Percentiles rank a stretch among this genome's conserved stretches.
Conservation (phyloP, 2,329 filamentous ascomycete genomes). For the Botrytis tulipae region DNA sequence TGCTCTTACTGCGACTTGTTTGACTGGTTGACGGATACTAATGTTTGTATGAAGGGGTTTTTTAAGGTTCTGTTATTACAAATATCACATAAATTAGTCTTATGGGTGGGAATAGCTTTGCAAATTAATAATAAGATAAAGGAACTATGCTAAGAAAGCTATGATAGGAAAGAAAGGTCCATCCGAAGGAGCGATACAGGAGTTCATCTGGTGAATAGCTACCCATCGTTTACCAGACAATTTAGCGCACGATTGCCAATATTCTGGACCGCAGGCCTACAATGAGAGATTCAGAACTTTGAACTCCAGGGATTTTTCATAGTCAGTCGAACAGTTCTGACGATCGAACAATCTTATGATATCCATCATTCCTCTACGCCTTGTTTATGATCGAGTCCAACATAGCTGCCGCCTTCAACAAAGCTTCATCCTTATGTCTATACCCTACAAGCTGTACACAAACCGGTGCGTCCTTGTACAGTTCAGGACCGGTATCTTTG, state of each 20-base stretch:
- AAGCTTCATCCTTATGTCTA: slow-evolving; percentile 36
- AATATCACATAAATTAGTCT: not conserved
- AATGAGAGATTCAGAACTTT: not conserved
- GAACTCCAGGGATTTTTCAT: not conserved
- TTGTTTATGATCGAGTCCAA: slow-evolving; percentile 28
- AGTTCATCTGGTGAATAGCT: not conserved
- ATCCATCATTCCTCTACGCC: not conserved
- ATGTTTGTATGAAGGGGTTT: not conserved
- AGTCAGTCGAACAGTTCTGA: not conserved
- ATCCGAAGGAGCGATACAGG: not conserved
- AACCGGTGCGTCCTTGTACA: slow-evolving; percentile 35
- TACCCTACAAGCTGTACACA: slow-evolving; percentile 39
- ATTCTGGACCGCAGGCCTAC: not conserved
- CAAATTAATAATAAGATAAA: not conserved
- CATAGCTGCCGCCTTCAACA: slow-evolving; percentile 31
- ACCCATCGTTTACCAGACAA: not conserved
- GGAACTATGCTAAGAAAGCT: not conserved
- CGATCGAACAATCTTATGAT: not conserved
- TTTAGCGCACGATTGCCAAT: not conserved
- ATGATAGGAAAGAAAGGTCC: not conserved
- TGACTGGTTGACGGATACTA: not conserved
- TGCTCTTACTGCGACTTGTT: not conserved
- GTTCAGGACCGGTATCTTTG: slow-evolving; percentile 37
- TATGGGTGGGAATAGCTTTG: not conserved
- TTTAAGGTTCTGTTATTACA: not conserved